phyloP scores from a whole-genome alignment of 805 yeast species.

The Candida montana region DNA sequence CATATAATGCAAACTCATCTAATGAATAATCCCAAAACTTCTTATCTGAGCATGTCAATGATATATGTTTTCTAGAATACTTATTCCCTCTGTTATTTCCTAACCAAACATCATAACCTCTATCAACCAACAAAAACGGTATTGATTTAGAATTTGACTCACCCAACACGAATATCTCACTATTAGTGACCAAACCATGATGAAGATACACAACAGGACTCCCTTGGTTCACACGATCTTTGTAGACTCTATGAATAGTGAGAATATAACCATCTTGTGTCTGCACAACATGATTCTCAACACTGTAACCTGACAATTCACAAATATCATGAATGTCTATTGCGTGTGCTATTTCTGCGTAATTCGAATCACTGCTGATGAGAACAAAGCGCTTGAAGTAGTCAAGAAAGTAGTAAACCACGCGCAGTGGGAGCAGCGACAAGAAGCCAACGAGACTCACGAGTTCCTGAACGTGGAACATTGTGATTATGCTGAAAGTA shows the following conservation, averaged over 20 bases:
- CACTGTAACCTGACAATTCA: conserved; percentile 48
- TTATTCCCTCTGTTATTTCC: conserved; percentile 94
- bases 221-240: conserved; percentile 36
- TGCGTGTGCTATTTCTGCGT: conserved; percentile 2
- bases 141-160: conserved; percentile 46
- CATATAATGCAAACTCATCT: conserved; percentile 89
- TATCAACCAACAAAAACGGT: conserved; percentile 71
- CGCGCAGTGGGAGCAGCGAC: not conserved
- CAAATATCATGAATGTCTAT: conserved; percentile 7
- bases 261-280: conserved; percentile 76
- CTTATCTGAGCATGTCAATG: conserved; percentile 33
- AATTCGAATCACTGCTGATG: not conserved
- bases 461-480: not conserved
- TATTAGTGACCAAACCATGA: conserved; percentile 78
- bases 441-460: not conserved
- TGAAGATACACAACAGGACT: conserved; percentile 69
- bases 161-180: conserved; percentile 59
- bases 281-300: conserved; percentile 71
- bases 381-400: not conserved
- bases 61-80: conserved; percentile 74
- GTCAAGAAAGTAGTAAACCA: not conserved
- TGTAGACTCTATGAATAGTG: conserved; percentile 57
- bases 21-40: conserved; percentile 85
- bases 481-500: not conserved
- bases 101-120: conserved; percentile 92